Conservation (phyloP, 495 filamentous ascomycete genomes). For the Aspergillus sclerotiicarbonarius region DNA sequence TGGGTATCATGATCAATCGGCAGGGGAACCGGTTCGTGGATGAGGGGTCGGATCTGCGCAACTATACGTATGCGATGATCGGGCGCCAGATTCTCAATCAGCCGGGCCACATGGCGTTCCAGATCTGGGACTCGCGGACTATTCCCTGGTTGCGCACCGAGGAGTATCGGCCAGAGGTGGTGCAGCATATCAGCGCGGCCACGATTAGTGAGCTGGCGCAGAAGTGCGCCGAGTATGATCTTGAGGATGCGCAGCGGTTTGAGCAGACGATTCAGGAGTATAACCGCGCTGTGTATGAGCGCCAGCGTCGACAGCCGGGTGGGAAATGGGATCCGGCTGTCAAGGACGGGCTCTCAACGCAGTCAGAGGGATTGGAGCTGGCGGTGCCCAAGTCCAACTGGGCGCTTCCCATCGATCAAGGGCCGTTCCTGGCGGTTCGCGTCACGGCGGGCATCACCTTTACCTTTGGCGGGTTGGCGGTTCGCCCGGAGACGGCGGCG, state of each 20-base stretch:
- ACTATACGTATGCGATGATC: slow-evolving; percentile 64
- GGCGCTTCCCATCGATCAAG: slow-evolving; percentile 54
- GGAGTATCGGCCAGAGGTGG: slow-evolving; percentile 57
- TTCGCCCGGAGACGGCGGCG: slow-evolving; percentile 45
- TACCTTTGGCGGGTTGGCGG: slow-evolving; percentile 60
- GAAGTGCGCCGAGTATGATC: slow-evolving; percentile 39
- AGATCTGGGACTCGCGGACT: slow-evolving; percentile 57
- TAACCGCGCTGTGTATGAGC: slow-evolving; percentile 48
- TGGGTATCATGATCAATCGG: slow-evolving; percentile 60
- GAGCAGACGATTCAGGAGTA: slow-evolving; percentile 48
- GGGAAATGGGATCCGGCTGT: slow-evolving; percentile 52
- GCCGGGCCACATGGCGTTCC: slow-evolving; percentile 55
- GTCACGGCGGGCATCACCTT: slow-evolving; percentile 63
- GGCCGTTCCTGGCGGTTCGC: slow-evolving; percentile 57
- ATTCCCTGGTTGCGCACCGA: slow-evolving; percentile 50
- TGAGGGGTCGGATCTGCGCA: slow-evolving; percentile 59
- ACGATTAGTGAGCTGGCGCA: slow-evolving; percentile 54
- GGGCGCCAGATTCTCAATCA: slow-evolving; percentile 55
- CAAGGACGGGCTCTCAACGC: slow-evolving; percentile 57
- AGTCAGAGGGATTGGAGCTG: slow-evolving; percentile 34
- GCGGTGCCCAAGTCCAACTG: slow-evolving; percentile 59
- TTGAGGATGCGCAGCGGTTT: slow-evolving; percentile 41
- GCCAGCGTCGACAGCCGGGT: slow-evolving; percentile 36
- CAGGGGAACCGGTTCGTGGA: slow-evolving; percentile 60
- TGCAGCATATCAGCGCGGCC: slow-evolving; percentile 45